Evolutionary conservation across 495 filamentous ascomycete genomes (phyloP), one percentile per base, ranked within the genome.

Genomic region (Penicillium silybi): DNA sequence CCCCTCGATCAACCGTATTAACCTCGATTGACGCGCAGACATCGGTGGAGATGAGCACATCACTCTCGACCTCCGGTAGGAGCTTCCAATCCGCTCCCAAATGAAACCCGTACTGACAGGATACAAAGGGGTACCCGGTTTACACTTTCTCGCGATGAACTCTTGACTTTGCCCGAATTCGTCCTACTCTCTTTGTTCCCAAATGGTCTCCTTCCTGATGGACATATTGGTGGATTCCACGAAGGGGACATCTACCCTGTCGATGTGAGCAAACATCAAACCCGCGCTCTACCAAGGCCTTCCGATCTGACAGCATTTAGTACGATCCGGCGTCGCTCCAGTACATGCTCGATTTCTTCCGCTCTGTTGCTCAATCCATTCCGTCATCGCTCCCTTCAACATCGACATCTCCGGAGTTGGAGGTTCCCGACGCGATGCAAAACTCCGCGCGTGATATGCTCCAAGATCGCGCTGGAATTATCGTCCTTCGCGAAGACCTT

Each of bases 281-380:
- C 18, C 4, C 10, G 6, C n/a, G 13, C 37, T 42, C 3, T 23
- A 47, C 56, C 54, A 63, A 39, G 52, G 10, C 44, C 56, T 65
- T 80, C 59, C 64, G 77, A 71, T 75, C 83, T 86, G 69, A 88
- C 78, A 67, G 58, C 50, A 47, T 76, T 51, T 75, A 98, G 93
- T 99, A 97, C 72, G 93, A 99, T 67, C 92, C 93, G 25, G 83
- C 85, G 22, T 96, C 91, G 32, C 81, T 99, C 22, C 90, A 97
- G 70, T 99, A 97, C 75, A 99, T 99, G 95, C 82, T 99, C 43
- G 93, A 97, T 57, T 99, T 99, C 74, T 99, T 99, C 78, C 89
- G 93, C 38, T 84, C 83, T 44, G 92, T 99, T 46, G 92, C 93
- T 26, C 90, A 96, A 63, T 92, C 88, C 25, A 97, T 99, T 46